Evolutionary conservation across 257 asterid species (phyloP).

Genomic region (Ligustrum vulgare): DNA sequence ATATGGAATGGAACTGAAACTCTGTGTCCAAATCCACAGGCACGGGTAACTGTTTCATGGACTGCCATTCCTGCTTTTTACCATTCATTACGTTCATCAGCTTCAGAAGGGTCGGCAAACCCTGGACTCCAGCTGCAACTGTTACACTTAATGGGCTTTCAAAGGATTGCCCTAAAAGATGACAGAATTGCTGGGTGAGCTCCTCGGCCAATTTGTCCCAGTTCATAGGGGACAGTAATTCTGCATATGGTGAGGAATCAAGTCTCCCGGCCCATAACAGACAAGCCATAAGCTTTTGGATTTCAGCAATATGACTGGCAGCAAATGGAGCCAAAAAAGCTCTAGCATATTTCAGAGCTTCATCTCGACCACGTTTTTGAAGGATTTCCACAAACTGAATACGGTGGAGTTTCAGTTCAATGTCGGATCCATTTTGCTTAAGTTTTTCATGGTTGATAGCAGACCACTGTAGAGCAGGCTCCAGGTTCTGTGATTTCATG

Average conservation of each 20-base stretch:
- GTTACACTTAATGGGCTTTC: slow-evolving; percentile 4
- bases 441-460: slow-evolving; percentile 14
- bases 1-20: slow-evolving; percentile 14
- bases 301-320: slow-evolving; percentile 15
- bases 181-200: slow-evolving; percentile 14
- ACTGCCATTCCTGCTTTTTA: slow-evolving; percentile 15
- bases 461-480: slow-evolving; percentile 17
- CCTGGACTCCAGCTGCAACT: slow-evolving; percentile 16
- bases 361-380: slow-evolving; percentile 12
- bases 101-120: slow-evolving; percentile 17
- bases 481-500: slow-evolving; percentile 16
- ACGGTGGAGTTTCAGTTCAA: slow-evolving; percentile 16
- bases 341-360: slow-evolving; percentile 16
- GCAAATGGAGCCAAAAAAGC: slow-evolving; percentile 14
- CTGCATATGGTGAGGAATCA: slow-evolving; percentile 18
- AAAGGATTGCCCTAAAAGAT: slow-evolving; percentile 13
- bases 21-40: slow-evolving; percentile 5
- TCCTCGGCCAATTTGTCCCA: slow-evolving; percentile 20
- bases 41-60: slow-evolving; percentile 10
- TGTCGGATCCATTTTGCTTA: slow-evolving; percentile 18
- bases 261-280: slow-evolving; percentile 21
- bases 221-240: slow-evolving; percentile 8
- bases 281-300: slow-evolving; percentile 21
- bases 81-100: slow-evolving; percentile 12
- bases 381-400: slow-evolving; percentile 11